A percentile compares a stretch with the other conserved stretches of the same genome.
phyloP scores from a whole-genome alignment of 805 yeast species.

The Starmerella powellii region DNA sequence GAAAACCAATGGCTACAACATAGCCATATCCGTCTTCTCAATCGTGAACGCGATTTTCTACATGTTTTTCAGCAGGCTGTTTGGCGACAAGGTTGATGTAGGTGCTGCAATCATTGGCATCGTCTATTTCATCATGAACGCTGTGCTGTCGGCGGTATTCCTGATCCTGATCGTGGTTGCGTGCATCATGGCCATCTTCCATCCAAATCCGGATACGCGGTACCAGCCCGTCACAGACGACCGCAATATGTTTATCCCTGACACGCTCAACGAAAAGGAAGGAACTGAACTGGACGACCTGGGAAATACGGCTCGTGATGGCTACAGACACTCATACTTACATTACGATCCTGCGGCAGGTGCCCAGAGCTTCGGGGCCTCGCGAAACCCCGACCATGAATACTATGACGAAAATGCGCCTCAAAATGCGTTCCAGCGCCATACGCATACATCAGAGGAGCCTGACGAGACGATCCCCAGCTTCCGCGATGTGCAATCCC shows the following conservation, averaged over 20 bases:
- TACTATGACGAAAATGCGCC: neutral
- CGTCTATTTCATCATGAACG: constrained; percentile 79
- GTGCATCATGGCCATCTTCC: constrained; percentile 68
- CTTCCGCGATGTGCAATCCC: constrained; percentile 15
- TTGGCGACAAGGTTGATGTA: constrained; percentile 60
- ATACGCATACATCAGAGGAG: neutral
- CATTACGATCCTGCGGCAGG: constrained; percentile 11
- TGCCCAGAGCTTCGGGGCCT: neutral
- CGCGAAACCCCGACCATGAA: neutral
- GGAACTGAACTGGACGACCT: constrained; percentile 60
- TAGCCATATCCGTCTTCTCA: constrained; percentile 67
- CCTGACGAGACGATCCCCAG: constrained; percentile 8
- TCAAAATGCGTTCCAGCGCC: constrained; percentile 4
- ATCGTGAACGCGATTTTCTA: constrained; percentile 76
- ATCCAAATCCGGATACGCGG: constrained; percentile 87
- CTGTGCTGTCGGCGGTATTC: constrained; percentile 70
- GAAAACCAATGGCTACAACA: constrained; percentile 87
- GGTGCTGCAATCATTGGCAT: constrained; percentile 91
- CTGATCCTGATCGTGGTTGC: constrained; percentile 78
- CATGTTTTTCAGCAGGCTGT: constrained; percentile 74
- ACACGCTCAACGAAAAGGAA: constrained; percentile 21
- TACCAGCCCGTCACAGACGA: constrained; percentile 96
- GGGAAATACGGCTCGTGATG: constrained; percentile 41
- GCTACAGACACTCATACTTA: constrained; percentile 23
- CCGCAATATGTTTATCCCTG: constrained; percentile 74